Conservation (phyloP, 2,329 filamentous ascomycete species). For the Neofusicoccum umdonicola region DNA sequence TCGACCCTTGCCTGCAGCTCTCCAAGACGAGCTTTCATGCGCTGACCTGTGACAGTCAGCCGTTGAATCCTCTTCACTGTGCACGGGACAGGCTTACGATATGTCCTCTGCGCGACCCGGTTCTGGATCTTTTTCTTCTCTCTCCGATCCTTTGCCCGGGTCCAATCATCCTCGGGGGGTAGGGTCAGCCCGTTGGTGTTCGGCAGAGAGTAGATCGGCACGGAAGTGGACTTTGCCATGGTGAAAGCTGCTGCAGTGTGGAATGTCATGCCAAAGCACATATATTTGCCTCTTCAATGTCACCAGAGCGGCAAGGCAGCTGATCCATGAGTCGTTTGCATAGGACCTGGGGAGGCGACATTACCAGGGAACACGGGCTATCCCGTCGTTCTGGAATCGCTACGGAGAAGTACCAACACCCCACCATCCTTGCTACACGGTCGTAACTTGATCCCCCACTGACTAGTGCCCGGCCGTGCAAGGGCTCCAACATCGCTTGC, state of each 20-base stretch:
- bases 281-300: neutral
- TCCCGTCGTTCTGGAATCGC: neutral
- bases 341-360: neutral
- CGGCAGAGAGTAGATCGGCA: neutral
- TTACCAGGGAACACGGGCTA: neutral
- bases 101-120: neutral
- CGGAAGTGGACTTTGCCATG: neutral
- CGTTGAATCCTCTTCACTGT: neutral
- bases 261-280: neutral
- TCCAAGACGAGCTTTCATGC: neutral
- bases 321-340: neutral
- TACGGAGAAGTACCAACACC: neutral
- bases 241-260: neutral
- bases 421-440: neutral
- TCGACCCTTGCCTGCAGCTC: neutral
- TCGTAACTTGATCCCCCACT: neutral
- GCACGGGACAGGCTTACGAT: neutral
- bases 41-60: neutral
- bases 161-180: neutral
- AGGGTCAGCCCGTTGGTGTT: neutral
- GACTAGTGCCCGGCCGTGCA: neutral
- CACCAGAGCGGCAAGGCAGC: neutral
- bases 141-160: neutral
- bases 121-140: neutral
- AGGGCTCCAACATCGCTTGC: neutral